Percentiles rank a stretch among this genome's conserved stretches.
These are phyloP conservation scores for Agapanthus africanus DNA, from an alignment of 106 monocot species.

Conservation along the genomic window DNA sequence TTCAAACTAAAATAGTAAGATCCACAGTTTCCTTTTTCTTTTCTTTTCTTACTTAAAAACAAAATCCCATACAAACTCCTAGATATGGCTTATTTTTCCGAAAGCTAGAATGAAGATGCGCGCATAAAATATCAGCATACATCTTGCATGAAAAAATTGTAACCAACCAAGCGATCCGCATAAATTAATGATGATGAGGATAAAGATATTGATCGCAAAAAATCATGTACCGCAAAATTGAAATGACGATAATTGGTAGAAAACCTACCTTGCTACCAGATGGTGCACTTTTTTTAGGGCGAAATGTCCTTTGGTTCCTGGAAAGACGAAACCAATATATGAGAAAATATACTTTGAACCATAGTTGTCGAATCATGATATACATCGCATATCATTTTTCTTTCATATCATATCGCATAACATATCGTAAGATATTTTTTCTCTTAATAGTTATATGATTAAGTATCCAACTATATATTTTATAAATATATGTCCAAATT, in stretches of 20 bases:
- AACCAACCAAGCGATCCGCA: background rate
- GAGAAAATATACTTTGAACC: too few relatives aligned
- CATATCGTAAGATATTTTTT: too few relatives aligned
- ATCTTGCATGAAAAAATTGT: background rate
- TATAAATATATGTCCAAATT: too few relatives aligned
- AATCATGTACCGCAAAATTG: background rate
- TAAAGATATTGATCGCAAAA: background rate
- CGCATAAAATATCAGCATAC: background rate
- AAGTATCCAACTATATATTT: too few relatives aligned
- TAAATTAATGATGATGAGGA: background rate
- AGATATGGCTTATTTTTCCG: background rate
- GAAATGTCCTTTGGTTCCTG: slow-evolving; percentile 97
- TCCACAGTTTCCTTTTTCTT: background rate
- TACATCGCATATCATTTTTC: too few relatives aligned
- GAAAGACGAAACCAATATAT: too few relatives aligned
- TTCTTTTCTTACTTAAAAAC: background rate
- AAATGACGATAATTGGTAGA: background rate
- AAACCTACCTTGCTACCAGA: slow-evolving; percentile 91
- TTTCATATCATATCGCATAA: too few relatives aligned
- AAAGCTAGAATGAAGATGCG: background rate
- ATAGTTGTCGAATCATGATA: too few relatives aligned
- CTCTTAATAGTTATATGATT: too few relatives aligned
- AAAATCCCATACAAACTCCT: background rate
- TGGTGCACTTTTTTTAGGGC: slow-evolving; percentile 96
- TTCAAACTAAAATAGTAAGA: background rate